Evolutionary conservation across 225 moss, liverwort and hornwort species (phyloP).

Genomic region (Pleurozium schreberi): DNA sequence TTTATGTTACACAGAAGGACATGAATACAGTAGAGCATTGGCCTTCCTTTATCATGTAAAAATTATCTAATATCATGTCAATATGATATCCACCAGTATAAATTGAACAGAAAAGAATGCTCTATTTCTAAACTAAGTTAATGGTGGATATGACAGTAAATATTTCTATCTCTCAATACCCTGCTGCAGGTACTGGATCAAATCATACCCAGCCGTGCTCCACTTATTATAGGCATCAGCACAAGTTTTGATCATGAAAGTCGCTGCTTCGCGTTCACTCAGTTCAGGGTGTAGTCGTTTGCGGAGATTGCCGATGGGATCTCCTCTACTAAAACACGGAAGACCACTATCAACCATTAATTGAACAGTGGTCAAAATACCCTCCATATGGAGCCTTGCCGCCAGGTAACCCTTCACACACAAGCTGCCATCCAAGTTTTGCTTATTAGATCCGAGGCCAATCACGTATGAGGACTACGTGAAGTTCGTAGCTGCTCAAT

Average conservation of each 20-base stretch:
- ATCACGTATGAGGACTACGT: neutral
- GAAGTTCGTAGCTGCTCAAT: neutral
- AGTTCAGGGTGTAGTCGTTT: constrained; percentile 79
- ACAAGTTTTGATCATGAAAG: constrained; percentile 83
- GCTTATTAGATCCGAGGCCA: neutral
- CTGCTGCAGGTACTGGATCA: constrained; percentile 81
- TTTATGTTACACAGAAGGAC: constrained; percentile 1
- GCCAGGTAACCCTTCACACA: constrained; percentile 82
- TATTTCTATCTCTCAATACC: constrained; percentile 66
- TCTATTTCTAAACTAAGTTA: neutral
- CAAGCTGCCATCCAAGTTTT: constrained; percentile 46
- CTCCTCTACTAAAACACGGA: constrained; percentile 82
- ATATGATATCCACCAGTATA: constrained; percentile 3
- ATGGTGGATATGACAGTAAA: constrained; percentile 5
- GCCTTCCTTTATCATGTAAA: neutral
- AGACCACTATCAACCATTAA: constrained; percentile 86
- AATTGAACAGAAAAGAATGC: neutral
- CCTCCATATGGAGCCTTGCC: constrained; percentile 76
- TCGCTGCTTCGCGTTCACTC: constrained; percentile 76
- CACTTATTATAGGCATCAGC: constrained; percentile 89
- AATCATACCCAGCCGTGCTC: constrained; percentile 82
- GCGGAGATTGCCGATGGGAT: constrained; percentile 76
- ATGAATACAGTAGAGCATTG: neutral
- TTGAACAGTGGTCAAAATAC: constrained; percentile 68
- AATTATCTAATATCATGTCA: neutral